These are phyloP conservation scores for Podospora pseudopauciseta DNA, from an alignment of 495 filamentous ascomycete species.

Conservation along the genomic window DNA sequence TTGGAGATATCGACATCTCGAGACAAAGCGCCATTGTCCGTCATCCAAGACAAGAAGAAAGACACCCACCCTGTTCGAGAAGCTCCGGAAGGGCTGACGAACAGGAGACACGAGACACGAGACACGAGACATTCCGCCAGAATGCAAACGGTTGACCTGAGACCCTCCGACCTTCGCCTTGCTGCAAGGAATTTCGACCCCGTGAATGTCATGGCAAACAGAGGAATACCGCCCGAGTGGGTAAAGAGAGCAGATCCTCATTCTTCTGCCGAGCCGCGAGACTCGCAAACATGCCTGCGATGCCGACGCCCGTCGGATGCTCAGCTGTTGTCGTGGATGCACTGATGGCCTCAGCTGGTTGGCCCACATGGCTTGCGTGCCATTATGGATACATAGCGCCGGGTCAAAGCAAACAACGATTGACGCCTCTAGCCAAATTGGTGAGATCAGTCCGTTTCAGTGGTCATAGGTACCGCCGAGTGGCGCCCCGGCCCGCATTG, in stretches of 20 bases:
- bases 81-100: not conserved
- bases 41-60: not conserved
- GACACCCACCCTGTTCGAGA: not conserved
- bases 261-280: not conserved
- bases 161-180: too few species aligned
- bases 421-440: not conserved
- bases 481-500: not conserved
- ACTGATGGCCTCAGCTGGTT: not conserved
- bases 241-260: not conserved
- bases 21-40: not conserved
- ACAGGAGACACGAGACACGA: not conserved
- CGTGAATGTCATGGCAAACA: too few species aligned
- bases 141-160: not conserved
- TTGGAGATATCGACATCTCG: not conserved
- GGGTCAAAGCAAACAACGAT: constrained; percentile 4
- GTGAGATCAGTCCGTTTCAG: not conserved
- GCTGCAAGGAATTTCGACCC: too few species aligned
- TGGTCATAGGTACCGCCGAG: not conserved
- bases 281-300: not conserved
- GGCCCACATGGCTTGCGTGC: not conserved
- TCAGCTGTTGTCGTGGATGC: not conserved
- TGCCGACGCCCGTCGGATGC: not conserved
- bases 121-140: not conserved
- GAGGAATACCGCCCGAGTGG: not conserved
- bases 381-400: not conserved